Base-by-base conservation (phyloP, 208 protist species). In the Phytomonas sp. region DNA sequence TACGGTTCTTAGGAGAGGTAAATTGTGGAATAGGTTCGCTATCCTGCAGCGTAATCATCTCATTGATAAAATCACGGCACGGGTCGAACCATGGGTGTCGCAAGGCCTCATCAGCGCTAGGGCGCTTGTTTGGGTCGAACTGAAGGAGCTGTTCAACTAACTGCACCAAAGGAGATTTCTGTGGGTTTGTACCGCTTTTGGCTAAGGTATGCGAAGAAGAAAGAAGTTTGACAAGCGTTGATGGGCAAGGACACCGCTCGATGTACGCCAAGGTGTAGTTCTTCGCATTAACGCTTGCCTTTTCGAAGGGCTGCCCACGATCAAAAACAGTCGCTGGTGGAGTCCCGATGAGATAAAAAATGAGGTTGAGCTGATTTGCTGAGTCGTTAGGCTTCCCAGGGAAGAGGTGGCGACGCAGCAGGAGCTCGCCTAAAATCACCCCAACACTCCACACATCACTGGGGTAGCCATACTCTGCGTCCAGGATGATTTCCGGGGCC, bases 301-400 rank as follows among this genome's bases (percentile, higher is more conserved):
- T 79, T 36, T 93, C 96, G 60, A 99, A 93, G 43, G 87, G 79
- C 51, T 80, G 71, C 34, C 83, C 82, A 23, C 67, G 68, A 26
- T 92, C 77, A 66, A 96, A 96, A 43, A 92, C 71, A 8, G 92
- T 83, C 15, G 88, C 75, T 36, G 77, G 91, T 17, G 98, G 98
- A 8, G 97, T 99, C 51, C 97, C 97, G 15, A 99, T 88, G 33
- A 95, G 83, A 66, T 84, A 77, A 43, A 97, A 96, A 32, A 98
- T 98, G 61, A 93, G 87, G 62, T 87, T 88, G 15, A 98, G 82
- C 75, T 98, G 94, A 66, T 98, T 93, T n/a, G 97, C 97, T 0
- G 82, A 91, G 76, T 97, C 89, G 70, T 98, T 97, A 17, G 79
- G 77, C 65, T 94, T 95, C 20, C 96, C 96, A 9, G 94, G 94